phyloP scores from a whole-genome alignment of 352 stramenopile genomes.

The Hyaloperonospora brassicae region DNA sequence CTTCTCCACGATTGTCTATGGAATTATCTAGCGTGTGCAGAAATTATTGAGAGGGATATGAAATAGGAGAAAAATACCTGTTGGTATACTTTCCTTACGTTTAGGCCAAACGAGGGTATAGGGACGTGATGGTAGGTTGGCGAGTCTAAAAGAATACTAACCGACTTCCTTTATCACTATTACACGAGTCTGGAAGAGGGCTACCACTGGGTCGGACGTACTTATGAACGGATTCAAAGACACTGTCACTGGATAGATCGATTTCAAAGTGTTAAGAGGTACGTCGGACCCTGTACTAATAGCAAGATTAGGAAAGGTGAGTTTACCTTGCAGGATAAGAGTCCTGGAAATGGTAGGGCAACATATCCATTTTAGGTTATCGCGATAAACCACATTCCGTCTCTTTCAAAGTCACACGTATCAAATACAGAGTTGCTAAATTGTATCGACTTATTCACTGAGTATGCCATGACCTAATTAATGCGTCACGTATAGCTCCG shows the following conservation, averaged over 20 bases:
- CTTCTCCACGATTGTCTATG: no score
- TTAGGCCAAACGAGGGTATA: no score
- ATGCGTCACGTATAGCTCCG: not conserved
- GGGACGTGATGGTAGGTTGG: no score
- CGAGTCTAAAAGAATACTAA: no score
- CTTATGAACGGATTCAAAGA: not conserved
- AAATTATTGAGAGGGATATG: no score
- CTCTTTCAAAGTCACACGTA: not conserved
- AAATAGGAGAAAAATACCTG: no score
- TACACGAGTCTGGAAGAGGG: constrained; percentile 1
- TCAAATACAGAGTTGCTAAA: not conserved
- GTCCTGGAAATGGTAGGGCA: not conserved
- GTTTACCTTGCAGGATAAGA: not conserved
- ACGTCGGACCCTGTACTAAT: not conserved
- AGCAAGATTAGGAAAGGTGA: not conserved
- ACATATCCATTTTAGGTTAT: constrained; percentile 1
- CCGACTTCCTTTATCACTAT: no score
- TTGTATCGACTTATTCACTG: not conserved
- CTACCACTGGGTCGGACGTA: constrained; percentile 5
- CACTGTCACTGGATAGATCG: not conserved
- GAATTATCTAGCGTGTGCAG: no score
- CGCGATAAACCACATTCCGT: not conserved
- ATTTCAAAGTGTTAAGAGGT: not conserved
- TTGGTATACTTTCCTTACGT: no score
- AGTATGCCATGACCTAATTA: not conserved